Conservation (phyloP, 768 basidiomycete species). For the Coprinopsis sp. region DNA sequence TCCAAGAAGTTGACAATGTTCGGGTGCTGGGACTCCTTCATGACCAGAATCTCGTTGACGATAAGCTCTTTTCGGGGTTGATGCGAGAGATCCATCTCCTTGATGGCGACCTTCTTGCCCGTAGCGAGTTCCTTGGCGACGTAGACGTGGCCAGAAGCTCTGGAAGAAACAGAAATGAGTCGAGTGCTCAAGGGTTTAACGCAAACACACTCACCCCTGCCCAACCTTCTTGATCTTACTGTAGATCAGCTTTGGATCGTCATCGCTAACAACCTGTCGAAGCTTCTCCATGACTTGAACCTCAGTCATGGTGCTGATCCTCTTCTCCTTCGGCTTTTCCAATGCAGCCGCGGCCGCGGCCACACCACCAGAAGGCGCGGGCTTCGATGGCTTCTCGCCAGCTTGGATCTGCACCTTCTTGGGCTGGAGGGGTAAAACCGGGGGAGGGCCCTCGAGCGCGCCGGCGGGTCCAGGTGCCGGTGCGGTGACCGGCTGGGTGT, state of each 20-base stretch:
- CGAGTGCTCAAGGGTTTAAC: constrained; percentile 4
- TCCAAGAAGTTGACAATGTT: constrained; percentile 97
- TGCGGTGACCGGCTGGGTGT: constrained; percentile 37
- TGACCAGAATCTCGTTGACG: constrained; percentile 96
- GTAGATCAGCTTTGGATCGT: constrained; percentile 87
- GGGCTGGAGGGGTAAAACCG: constrained; percentile 74
- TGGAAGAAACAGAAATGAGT: constrained; percentile 28
- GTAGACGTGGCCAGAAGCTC: constrained; percentile 96
- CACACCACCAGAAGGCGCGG: constrained; percentile 32
- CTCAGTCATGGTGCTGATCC: constrained; percentile 96
- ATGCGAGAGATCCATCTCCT: constrained; percentile 95
- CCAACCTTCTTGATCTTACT: constrained; percentile 99
- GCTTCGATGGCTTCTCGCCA: constrained; percentile 37
- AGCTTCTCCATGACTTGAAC: constrained; percentile 98
- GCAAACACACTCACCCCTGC: constrained; percentile 71
- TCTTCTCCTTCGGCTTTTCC: constrained; percentile 76
- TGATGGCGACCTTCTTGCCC: constrained; percentile 91
- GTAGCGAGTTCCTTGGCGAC: constrained; percentile 87
- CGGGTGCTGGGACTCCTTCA: constrained; percentile 97
- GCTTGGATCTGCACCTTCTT: constrained; percentile 64
- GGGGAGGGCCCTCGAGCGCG: constrained; percentile 48
- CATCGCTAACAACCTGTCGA: constrained; percentile 76
- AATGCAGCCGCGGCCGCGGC: constrained; percentile 70
- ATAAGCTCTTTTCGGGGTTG: constrained; percentile 97
- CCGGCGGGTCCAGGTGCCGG: constrained; percentile 46